Percentiles rank a stretch among this genome's conserved stretches.
Conservation (phyloP, 2,329 filamentous ascomycete species). For the Aspergillus floridensis region DNA sequence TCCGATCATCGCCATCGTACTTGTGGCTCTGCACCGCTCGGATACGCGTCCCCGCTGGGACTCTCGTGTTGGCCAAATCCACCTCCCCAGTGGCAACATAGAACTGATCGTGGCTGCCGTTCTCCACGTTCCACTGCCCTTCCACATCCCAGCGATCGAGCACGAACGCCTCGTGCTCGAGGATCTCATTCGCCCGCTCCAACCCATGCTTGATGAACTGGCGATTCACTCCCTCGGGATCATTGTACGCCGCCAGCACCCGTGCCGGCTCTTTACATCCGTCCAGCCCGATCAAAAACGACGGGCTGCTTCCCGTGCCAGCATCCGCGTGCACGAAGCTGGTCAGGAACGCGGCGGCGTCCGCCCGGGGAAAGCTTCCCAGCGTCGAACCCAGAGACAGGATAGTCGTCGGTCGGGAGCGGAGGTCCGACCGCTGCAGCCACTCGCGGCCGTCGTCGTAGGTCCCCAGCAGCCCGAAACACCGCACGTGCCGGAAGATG, state of each 20-base stretch:
- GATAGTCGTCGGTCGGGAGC: conserved; percentile 6
- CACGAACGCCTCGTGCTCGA: conserved; percentile 66
- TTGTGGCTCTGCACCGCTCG: conserved; percentile 12
- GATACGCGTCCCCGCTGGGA: background rate
- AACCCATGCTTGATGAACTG: conserved; percentile 13
- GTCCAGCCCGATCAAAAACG: conserved; percentile 11
- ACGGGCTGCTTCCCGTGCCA: background rate
- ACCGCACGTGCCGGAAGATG: conserved; percentile 66
- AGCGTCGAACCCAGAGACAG: conserved; percentile 13
- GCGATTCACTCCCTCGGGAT: conserved; percentile 9
- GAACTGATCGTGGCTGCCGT: conserved; percentile 11
- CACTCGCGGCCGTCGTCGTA: conserved; percentile 83
- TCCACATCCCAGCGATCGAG: conserved; percentile 67
- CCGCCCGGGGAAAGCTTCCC: conserved; percentile 9
- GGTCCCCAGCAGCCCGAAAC: conserved; percentile 75
- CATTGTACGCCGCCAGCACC: conserved; percentile 69
- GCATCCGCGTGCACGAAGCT: background rate
- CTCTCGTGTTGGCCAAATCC: background rate
- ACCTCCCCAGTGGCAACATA: conserved; percentile 6
- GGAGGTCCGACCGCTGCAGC: conserved; percentile 63
- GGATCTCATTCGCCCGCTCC: conserved; percentile 63
- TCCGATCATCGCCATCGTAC: conserved; percentile 9
- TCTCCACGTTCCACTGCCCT: background rate
- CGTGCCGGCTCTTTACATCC: conserved; percentile 60
- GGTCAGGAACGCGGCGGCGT: conserved; percentile 8